phyloP scores from a whole-genome alignment of 192 early-diverging fungal genomes.

The Coemansia sp. region DNA sequence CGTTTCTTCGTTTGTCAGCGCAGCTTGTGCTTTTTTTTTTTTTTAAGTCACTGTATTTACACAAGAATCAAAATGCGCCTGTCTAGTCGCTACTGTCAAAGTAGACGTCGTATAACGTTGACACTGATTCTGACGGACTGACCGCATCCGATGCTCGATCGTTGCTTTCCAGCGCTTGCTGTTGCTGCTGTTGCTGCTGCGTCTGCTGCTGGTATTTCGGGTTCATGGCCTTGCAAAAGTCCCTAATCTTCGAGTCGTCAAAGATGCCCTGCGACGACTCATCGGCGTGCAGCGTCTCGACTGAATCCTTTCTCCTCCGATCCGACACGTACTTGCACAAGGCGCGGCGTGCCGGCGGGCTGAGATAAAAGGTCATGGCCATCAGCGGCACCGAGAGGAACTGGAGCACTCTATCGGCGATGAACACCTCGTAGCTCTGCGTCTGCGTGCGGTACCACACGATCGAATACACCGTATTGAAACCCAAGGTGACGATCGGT shows the following conservation, averaged over 20 bases:
- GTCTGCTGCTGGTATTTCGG: neutral
- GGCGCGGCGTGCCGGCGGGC: slow-evolving; percentile 32
- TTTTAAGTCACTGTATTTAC: no score
- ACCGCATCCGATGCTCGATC: neutral
- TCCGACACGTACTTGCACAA: slow-evolving; percentile 14
- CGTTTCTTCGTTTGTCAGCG: no score
- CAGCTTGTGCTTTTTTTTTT: no score
- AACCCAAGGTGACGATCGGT: slow-evolving; percentile 31
- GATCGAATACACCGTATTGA: slow-evolving; percentile 27
- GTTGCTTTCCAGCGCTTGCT: neutral
- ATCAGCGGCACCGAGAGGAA: slow-evolving; percentile 28
- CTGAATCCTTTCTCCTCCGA: slow-evolving; percentile 3
- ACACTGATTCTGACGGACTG: neutral
- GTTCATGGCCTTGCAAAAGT: slow-evolving; percentile 5
- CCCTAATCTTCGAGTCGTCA: neutral
- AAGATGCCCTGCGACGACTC: neutral
- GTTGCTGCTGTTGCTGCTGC: neutral
- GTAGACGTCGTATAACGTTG: neutral
- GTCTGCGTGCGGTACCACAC: slow-evolving; percentile 21
- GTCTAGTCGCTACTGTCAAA: neutral
- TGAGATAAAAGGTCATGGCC: slow-evolving; percentile 35
- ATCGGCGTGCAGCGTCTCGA: neutral
- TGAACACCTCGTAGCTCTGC: slow-evolving; percentile 8
- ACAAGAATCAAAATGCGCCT: no score
- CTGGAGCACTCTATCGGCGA: slow-evolving; percentile 34